Conservation (phyloP, 768 basidiomycete species). For the Mrakia gelida region DNA sequence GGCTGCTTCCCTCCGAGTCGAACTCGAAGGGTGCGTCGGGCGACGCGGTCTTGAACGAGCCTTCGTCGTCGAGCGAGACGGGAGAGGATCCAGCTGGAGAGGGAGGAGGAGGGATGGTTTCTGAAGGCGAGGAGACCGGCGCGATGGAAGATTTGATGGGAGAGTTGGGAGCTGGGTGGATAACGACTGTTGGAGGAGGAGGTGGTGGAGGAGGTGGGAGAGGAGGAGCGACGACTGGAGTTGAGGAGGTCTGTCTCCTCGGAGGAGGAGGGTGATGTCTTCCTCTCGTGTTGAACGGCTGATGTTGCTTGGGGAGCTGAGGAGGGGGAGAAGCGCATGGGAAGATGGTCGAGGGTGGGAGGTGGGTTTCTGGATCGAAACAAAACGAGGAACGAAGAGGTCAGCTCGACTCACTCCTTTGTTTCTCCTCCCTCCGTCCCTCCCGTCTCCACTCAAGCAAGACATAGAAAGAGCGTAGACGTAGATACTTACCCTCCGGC, state of each 20-base stretch:
- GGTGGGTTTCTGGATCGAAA: background rate
- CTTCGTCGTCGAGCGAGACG: background rate
- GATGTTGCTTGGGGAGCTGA: background rate
- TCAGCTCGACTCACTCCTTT: background rate
- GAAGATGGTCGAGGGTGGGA: background rate
- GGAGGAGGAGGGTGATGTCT: background rate
- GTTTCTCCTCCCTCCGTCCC: background rate
- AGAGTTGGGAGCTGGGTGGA: background rate
- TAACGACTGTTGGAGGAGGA: background rate
- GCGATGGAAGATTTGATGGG: background rate
- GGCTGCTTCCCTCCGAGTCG: background rate
- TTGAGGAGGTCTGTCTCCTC: background rate
- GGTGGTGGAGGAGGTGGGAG: background rate
- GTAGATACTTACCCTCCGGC: conserved; percentile 1
- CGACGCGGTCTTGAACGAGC: background rate
- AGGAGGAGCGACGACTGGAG: background rate
- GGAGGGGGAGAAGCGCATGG: conserved; percentile 2
- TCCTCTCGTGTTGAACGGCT: background rate
- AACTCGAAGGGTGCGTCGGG: background rate
- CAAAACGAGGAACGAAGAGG: background rate
- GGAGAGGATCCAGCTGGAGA: background rate
- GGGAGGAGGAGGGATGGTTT: background rate
- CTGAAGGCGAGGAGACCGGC: background rate
- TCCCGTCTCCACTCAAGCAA: background rate
- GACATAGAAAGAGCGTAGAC: no score